A percentile compares a stretch with the other conserved stretches of the same genome.
These are phyloP conservation scores for Cryptococcus jaspeensis DNA, from an alignment of 1,284 basidiomycete genomes.

Conservation along the genomic window DNA sequence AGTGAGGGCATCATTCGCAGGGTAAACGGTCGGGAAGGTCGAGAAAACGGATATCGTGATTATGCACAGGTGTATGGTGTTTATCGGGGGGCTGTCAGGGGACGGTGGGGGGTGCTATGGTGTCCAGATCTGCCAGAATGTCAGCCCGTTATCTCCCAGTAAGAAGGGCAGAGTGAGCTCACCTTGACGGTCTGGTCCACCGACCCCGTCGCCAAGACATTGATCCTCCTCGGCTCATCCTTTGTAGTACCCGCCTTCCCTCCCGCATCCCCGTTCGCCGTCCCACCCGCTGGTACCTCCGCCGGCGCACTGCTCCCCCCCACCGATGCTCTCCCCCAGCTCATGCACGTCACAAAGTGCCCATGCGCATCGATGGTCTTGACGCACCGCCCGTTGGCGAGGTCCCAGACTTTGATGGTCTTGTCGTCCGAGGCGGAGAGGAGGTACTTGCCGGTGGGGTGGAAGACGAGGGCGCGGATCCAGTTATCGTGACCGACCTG, in stretches of 20 bases:
- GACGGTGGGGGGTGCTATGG: slow-evolving; percentile 8
- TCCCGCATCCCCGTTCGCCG: slow-evolving; percentile 13
- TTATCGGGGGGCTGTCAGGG: not conserved
- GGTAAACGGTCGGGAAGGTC: not conserved
- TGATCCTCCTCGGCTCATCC: slow-evolving; percentile 8
- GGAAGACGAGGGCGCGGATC: slow-evolving; percentile 78
- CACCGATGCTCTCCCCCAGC: slow-evolving; percentile 69
- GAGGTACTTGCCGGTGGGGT: slow-evolving; percentile 79
- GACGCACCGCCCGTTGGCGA: slow-evolving; percentile 70
- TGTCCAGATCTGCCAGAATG: slow-evolving; percentile 23
- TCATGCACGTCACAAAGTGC: slow-evolving; percentile 78
- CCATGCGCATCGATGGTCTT: slow-evolving; percentile 82
- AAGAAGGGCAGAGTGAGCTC: slow-evolving; percentile 13
- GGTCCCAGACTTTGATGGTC: slow-evolving; percentile 84
- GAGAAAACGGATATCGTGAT: not conserved
- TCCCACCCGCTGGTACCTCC: slow-evolving; percentile 60
- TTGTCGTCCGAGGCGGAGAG: slow-evolving; percentile 88
- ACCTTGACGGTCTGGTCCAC: slow-evolving; percentile 65
- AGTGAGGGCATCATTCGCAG: slow-evolving; percentile 4
- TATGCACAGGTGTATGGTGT: not conserved
- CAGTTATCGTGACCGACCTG: slow-evolving; percentile 79
- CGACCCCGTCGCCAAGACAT: slow-evolving; percentile 61
- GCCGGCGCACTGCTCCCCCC: slow-evolving; percentile 43
- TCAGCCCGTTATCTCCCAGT: not conserved
- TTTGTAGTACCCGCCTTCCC: slow-evolving; percentile 25